phyloP scores from a whole-genome alignment of 2,329 filamentous ascomycete genomes.

The Ascochyta clinopodiicola region DNA sequence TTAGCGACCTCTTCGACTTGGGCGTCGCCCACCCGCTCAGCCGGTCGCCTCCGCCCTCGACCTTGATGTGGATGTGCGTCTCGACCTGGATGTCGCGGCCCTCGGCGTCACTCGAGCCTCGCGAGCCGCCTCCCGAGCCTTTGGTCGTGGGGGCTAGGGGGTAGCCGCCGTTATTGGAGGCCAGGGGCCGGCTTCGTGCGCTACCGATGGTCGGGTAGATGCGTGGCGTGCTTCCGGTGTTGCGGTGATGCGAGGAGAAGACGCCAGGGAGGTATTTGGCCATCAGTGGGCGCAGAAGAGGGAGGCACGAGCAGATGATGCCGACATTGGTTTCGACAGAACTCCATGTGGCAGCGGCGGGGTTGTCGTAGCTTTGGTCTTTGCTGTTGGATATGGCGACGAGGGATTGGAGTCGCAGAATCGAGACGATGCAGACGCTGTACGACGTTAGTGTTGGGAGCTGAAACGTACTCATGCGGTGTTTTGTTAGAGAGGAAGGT shows the following conservation, averaged over 20 bases:
- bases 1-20: background rate
- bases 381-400: constrained; percentile 38
- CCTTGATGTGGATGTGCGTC: constrained; percentile 30
- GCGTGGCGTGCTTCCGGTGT: constrained; percentile 14
- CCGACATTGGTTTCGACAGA: constrained; percentile 41
- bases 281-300: constrained; percentile 37
- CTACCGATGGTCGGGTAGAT: constrained; percentile 22
- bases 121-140: constrained; percentile 9
- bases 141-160: constrained; percentile 13
- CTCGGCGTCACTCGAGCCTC: constrained; percentile 8
- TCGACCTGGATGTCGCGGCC: constrained; percentile 33
- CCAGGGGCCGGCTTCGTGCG: constrained; percentile 9
- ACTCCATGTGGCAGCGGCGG: constrained; percentile 40
- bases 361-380: constrained; percentile 43
- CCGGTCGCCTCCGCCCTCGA: constrained; percentile 21
- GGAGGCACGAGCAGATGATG: constrained; percentile 45
- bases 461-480: background rate
- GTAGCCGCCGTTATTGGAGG: constrained; percentile 15
- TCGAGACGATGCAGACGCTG: constrained; percentile 46
- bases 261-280: constrained; percentile 31
- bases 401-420: constrained; percentile 43
- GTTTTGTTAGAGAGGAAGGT: background rate
- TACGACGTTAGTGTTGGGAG: constrained; percentile 6
- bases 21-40: constrained; percentile 21
- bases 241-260: constrained; percentile 27